phyloP scores from a whole-genome alignment of 2,329 filamentous ascomycete genomes.

The Hirsutella rhossiliensis region DNA sequence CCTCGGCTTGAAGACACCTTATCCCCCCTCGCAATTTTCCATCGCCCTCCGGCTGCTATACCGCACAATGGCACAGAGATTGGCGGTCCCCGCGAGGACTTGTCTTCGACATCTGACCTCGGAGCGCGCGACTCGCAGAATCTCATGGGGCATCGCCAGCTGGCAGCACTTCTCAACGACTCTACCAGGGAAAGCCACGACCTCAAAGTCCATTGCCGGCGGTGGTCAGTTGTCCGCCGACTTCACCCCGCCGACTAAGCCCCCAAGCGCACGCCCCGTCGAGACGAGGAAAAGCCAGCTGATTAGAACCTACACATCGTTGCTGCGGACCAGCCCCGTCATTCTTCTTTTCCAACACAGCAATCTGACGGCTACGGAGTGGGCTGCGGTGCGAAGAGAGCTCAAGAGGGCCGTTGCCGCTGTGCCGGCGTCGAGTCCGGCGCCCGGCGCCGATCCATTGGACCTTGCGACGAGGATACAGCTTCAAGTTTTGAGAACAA shows the following conservation, averaged over 20 bases:
- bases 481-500: constrained; percentile 75
- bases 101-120: constrained; percentile 9
- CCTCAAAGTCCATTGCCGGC: constrained; percentile 3
- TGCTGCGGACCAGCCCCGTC: constrained; percentile 74
- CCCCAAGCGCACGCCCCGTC: constrained; percentile 74
- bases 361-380: constrained; percentile 57
- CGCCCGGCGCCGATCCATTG: constrained; percentile 16
- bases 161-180: constrained; percentile 16
- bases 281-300: constrained; percentile 87
- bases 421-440: constrained; percentile 21
- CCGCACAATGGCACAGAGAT: constrained; percentile 10
- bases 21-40: too few species aligned
- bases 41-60: not conserved
- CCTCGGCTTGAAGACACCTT: too few species aligned
- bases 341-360: constrained; percentile 72
- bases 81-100: constrained; percentile 6
- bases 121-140: constrained; percentile 1
- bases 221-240: constrained; percentile 26
- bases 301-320: constrained; percentile 71
- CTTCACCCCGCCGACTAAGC: constrained; percentile 58
- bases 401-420: constrained; percentile 28
- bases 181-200: constrained; percentile 9
- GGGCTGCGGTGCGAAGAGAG: constrained; percentile 31
- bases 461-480: constrained; percentile 52
- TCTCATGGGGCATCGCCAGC: constrained; percentile 8